phyloP scores from a whole-genome alignment of 108 stramenopile species.

The Skeletonema grethae region DNA sequence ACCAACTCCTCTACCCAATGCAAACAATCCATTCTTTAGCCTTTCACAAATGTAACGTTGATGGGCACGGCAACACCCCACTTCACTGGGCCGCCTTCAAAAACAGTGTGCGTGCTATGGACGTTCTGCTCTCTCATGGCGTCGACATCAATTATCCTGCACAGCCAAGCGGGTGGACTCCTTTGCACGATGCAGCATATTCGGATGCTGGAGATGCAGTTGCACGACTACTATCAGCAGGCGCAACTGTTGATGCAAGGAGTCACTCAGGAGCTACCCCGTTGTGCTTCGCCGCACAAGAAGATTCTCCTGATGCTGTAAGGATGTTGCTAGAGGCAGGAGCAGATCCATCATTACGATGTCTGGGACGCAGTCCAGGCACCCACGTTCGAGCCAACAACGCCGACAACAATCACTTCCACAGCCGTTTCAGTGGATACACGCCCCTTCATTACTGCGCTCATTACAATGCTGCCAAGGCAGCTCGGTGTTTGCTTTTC shows the following conservation, averaged over 20 bases:
- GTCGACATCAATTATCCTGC: constrained; percentile 79
- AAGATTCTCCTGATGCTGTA: constrained; percentile 69
- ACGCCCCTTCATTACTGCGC: constrained; percentile 88
- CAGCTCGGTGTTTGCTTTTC: constrained; percentile 65
- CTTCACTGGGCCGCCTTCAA: constrained; percentile 91
- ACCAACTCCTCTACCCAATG: constrained; percentile 12
- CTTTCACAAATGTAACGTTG: constrained; percentile 37
- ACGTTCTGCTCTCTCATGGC: constrained; percentile 63
- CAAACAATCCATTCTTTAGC: constrained; percentile 13
- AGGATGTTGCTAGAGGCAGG: constrained; percentile 66
- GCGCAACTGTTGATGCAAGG: constrained; percentile 76
- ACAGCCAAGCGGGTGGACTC: constrained; percentile 88
- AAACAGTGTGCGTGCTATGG: constrained; percentile 69
- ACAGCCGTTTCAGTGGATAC: constrained; percentile 83
- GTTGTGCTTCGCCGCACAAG: constrained; percentile 86
- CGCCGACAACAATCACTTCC: constrained; percentile 47
- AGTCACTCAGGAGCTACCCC: constrained; percentile 88
- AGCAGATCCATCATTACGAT: constrained; percentile 75
- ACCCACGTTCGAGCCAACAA: constrained; percentile 36
- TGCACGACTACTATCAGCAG: constrained; percentile 64
- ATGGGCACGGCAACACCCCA: constrained; percentile 89
- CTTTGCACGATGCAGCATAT: constrained; percentile 87
- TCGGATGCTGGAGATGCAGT: constrained; percentile 77
- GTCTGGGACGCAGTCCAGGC: constrained; percentile 59
- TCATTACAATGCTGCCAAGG: constrained; percentile 83